A percentile compares a stretch with the other conserved stretches of the same genome.
These are phyloP conservation scores for Fusarium neocosmosporiellum DNA, from an alignment of 2,329 filamentous ascomycete genomes.

Conservation along the genomic window DNA sequence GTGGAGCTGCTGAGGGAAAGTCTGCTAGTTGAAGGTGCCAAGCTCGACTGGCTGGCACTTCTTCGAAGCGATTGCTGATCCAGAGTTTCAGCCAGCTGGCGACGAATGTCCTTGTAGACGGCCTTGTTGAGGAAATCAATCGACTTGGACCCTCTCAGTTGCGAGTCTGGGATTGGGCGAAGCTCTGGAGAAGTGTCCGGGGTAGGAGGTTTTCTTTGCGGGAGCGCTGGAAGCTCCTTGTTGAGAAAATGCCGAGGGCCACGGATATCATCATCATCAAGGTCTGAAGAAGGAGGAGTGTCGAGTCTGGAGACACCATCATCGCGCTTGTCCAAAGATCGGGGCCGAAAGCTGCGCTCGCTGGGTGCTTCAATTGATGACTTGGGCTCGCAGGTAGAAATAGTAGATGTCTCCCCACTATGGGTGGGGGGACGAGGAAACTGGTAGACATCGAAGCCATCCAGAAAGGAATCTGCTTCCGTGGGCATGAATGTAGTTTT, in stretches of 20 bases:
- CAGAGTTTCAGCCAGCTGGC: conserved; percentile 42
- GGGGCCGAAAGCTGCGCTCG: conserved; percentile 41
- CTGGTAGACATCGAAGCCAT: conserved; percentile 50
- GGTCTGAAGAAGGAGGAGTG: conserved; percentile 50
- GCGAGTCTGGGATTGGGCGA: conserved; percentile 43
- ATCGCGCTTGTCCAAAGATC: conserved; percentile 38
- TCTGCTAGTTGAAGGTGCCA: conserved; percentile 42
- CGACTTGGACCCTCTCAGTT: conserved; percentile 43
- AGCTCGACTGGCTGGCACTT: conserved; percentile 46
- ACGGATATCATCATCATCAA: conserved; percentile 44
- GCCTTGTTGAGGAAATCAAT: conserved; percentile 44
- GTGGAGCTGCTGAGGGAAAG: conserved; percentile 49
- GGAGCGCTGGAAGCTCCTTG: conserved; percentile 45
- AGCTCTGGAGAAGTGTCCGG: conserved; percentile 51
- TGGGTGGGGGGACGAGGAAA: conserved; percentile 51
- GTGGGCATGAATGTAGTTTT: conserved; percentile 43
- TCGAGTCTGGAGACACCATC: conserved; percentile 41
- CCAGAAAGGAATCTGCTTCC: conserved; percentile 39
- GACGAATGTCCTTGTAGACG: conserved; percentile 41
- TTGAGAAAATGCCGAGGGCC: conserved; percentile 34
- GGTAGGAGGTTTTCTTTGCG: conserved; percentile 44
- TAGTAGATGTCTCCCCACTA: conserved; percentile 41
- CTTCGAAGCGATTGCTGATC: conserved; percentile 41
- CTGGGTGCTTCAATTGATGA: conserved; percentile 37
- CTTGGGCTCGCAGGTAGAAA: conserved; percentile 36